Base-by-base conservation (phyloP, 139 green algal genomes). In the Tetratostichococcus sp. region DNA sequence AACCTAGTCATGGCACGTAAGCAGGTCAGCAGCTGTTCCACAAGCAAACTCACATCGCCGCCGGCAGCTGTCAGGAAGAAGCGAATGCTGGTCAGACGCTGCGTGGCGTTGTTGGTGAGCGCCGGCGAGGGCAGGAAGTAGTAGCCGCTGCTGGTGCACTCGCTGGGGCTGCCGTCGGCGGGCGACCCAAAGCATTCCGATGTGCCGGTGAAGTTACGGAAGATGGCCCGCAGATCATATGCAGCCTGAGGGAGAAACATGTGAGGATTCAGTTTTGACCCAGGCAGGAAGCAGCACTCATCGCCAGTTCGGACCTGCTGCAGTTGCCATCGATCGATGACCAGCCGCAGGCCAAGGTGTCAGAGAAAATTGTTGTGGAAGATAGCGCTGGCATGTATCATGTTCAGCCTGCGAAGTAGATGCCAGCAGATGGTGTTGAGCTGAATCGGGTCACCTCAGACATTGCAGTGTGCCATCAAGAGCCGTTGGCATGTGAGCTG, bases 1-100 rank as follows among this genome's bases (percentile, higher is more conserved):
- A 65, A 74, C 50, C 26, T 62, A n/a, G 50, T 23, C 19, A 26
- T 62, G 17, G 50, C 17, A 26, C 4, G 19, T 17, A 26, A 62
- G 4, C 11, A 17, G 2, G 22, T 17, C 4, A 26, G 50, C 50
- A 26, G 50, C 17, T n/a, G 50, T 28, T 50, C 8, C 39, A 50
- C 50, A 62, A 62, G 17, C 14, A 62, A 4, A 26, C 50, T 62
- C 50, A 62, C 50, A 26, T 62, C 50, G 26, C 50, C 50, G 26
- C 19, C 19, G 50, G 2, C 17, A 5, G 50, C 14, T 23, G 11
- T 26, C 50, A 79, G 67, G 25, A 79, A 79, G 39, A 42, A 79
- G 14, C 66, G 65, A 33, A 79, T 74, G 19, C 66, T 43, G 16
- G 39, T 57, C 28, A 74, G 35, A 16, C 74, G 70, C 30, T 70